Conservation (phyloP, 176 grass and related monocot species). For the Alopecurus myosuroides region DNA sequence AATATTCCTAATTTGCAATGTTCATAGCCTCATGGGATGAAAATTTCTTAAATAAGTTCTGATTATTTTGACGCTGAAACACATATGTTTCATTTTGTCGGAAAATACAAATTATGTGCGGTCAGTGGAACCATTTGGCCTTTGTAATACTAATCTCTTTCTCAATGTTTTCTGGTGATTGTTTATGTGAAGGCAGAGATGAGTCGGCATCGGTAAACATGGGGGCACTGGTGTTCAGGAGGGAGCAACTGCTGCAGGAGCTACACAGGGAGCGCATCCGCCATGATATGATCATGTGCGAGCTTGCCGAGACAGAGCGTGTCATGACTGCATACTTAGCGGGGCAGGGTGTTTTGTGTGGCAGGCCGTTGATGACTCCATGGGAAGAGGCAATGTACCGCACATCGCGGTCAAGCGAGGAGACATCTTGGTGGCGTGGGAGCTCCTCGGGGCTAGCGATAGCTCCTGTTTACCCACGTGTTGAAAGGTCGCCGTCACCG, state of each 20-base stretch:
- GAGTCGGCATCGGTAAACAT: background rate
- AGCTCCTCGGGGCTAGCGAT: background rate
- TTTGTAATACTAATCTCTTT: background rate
- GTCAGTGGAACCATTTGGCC: background rate
- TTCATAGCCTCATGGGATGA: no score
- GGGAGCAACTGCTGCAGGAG: constrained; percentile 18
- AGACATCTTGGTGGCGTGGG: background rate
- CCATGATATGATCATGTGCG: constrained; percentile 19
- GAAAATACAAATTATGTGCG: background rate
- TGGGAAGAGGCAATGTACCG: background rate
- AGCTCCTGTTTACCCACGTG: constrained; percentile 16
- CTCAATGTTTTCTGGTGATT: background rate
- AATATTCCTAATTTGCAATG: background rate
- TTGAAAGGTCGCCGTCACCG: constrained; percentile 12
- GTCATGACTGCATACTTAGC: background rate
- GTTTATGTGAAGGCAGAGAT: background rate
- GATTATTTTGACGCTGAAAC: background rate
- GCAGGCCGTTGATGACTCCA: background rate
- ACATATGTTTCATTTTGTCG: background rate
- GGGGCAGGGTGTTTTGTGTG: background rate
- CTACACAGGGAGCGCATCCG: background rate
- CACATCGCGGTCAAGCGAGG: background rate
- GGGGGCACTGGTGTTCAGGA: background rate
- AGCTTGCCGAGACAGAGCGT: constrained; percentile 21
- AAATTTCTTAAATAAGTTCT: no score